These are phyloP conservation scores for Populus davidiana DNA, from an alignment of 345 rosid species.

Conservation along the genomic window DNA sequence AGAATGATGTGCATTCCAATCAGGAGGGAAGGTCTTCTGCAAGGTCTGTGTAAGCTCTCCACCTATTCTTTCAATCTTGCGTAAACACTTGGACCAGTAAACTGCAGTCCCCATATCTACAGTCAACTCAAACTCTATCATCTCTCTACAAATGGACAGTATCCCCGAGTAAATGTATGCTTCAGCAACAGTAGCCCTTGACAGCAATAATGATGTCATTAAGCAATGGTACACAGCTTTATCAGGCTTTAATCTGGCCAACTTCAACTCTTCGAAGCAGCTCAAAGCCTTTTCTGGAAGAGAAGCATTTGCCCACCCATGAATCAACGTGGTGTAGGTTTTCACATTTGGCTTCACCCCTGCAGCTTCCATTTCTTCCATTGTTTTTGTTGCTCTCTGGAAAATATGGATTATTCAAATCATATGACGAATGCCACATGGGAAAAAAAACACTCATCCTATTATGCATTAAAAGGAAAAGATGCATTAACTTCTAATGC, in stretches of 20 bases:
- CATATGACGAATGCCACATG: neutral
- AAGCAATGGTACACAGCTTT: conserved; percentile 89
- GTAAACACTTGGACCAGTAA: conserved; percentile 79
- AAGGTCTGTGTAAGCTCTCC: conserved; percentile 86
- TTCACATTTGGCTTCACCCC: conserved; percentile 79
- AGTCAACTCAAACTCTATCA: conserved; percentile 63
- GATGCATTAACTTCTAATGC: neutral
- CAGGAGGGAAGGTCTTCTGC: conserved; percentile 94
- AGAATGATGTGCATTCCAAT: conserved; percentile 58
- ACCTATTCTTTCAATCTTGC: conserved; percentile 82
- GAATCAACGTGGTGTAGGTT: conserved; percentile 84
- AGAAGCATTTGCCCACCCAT: conserved; percentile 95
- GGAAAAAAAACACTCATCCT: neutral
- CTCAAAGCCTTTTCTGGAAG: conserved; percentile 83
- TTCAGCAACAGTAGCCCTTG: conserved; percentile 81
- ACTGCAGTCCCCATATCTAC: conserved; percentile 97
- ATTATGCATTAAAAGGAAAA: neutral
- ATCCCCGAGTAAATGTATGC: conserved; percentile 59
- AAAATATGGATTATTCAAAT: conserved; percentile 6
- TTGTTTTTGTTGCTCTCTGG: conserved; percentile 71
- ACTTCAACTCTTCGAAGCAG: conserved; percentile 83
- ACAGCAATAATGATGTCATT: conserved; percentile 71
- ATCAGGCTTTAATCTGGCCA: conserved; percentile 72
- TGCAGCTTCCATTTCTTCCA: conserved; percentile 60
- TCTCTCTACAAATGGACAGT: conserved; percentile 62